Percentiles rank a stretch among this genome's conserved stretches.
phyloP scores from a whole-genome alignment of 345 rosid species.

The Moricandia arvensis region DNA sequence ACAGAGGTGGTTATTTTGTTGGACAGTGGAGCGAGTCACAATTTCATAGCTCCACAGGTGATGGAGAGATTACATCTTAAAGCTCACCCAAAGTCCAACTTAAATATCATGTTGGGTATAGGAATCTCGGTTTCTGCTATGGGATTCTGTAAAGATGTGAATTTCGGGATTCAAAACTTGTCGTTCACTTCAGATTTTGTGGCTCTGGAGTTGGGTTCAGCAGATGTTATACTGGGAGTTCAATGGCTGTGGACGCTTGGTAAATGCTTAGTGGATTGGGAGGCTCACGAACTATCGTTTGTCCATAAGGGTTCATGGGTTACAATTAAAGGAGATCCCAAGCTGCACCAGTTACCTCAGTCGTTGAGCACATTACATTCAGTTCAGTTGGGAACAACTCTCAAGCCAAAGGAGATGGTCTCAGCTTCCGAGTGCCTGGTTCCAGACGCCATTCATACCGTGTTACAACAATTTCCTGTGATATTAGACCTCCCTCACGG shows the following conservation, averaged over 20 bases:
- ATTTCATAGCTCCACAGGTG: background rate
- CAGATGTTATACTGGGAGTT: background rate
- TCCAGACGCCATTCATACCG: no score
- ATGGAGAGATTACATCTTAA: no score
- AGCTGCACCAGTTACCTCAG: no score
- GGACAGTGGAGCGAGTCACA: background rate
- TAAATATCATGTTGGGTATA: background rate
- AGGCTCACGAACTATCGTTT: background rate
- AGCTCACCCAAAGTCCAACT: no score
- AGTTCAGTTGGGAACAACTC: no score
- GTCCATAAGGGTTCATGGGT: background rate
- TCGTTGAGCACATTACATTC: no score
- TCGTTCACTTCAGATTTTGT: background rate
- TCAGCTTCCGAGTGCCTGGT: no score
- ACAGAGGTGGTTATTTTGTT: background rate
- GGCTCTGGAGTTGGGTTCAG: background rate
- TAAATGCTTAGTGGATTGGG: background rate
- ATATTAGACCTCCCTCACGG: no score
- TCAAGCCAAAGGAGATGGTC: no score
- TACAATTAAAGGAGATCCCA: background rate
- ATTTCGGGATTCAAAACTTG: background rate
- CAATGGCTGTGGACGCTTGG: background rate
- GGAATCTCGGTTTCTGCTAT: background rate
- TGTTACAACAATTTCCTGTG: no score
- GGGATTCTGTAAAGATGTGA: background rate